phyloP scores from a whole-genome alignment of 192 early-diverging fungal species.

The Lobulomyces angularis region DNA sequence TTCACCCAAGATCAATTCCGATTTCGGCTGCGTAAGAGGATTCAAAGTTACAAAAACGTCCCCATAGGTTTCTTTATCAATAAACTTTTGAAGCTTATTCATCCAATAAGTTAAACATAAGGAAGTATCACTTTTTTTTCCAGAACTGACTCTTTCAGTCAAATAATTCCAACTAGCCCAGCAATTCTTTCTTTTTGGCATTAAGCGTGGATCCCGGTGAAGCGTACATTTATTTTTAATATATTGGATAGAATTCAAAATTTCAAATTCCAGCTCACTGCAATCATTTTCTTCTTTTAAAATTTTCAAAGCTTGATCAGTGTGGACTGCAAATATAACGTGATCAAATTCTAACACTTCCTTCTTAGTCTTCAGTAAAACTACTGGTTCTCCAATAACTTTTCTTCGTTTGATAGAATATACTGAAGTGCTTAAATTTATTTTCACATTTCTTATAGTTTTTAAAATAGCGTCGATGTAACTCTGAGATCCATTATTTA shows the following conservation, averaged over 20 bases:
- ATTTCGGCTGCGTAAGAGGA: slow-evolving; percentile 35
- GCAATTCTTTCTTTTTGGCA: slow-evolving; percentile 30
- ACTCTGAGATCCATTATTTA: slow-evolving; percentile 31
- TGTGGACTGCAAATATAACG: slow-evolving; percentile 46
- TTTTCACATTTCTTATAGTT: not conserved
- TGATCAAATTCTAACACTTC: slow-evolving; percentile 29
- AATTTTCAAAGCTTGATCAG: slow-evolving; percentile 40
- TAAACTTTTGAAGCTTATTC: slow-evolving; percentile 44
- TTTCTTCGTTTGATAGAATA: slow-evolving; percentile 1
- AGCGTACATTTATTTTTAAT: slow-evolving; percentile 34
- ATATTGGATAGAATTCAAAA: slow-evolving; percentile 34
- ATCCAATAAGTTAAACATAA: slow-evolving; percentile 52
- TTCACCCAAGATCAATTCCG: slow-evolving; percentile 20
- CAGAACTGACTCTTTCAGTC: slow-evolving; percentile 17
- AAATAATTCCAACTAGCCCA: slow-evolving; percentile 56
- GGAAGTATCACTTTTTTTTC: slow-evolving; percentile 13
- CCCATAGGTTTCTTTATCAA: slow-evolving; percentile 28
- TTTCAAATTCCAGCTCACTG: slow-evolving; percentile 27
- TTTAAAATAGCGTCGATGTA: slow-evolving; percentile 1
- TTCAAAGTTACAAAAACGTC: slow-evolving; percentile 48
- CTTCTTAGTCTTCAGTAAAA: too few species aligned
- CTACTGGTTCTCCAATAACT: too few species aligned
- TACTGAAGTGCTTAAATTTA: slow-evolving; percentile 16
- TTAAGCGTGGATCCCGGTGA: slow-evolving; percentile 39
- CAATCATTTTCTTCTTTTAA: slow-evolving; percentile 35